Base-by-base conservation (phyloP, 2,329 filamentous ascomycete genomes). In the Aspergillus fructus region DNA sequence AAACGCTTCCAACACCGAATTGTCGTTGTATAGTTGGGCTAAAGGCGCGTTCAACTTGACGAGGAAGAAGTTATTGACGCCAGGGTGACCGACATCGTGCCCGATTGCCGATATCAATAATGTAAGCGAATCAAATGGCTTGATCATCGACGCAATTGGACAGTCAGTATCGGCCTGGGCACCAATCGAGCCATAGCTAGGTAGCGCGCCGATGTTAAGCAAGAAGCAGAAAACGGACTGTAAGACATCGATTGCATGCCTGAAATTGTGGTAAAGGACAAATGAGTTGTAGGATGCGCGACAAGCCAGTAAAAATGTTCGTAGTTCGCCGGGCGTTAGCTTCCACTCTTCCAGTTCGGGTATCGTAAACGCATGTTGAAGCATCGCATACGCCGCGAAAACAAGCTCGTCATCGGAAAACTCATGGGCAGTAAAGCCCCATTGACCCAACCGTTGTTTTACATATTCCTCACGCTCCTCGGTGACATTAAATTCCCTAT, bases 221-320 rank as follows among this genome's bases (percentile, higher is more conserved):
- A 97, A 84, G 70, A 97, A 96, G 76, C 89, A 87, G 73, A 97
- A 97, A 3, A 92, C 86, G 1, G 93, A 96, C 74, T 97, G 93
- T 53, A 97, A 81, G 27, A 99, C 94, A 74, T 99, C 94, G 60
- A 97, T 89, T 21, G 96, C 94, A 75, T 99, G 94, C 54, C 93
- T 89, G 73, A 97, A 99, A 76, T 99, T 99, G 79, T 99, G 94
- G 70, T 97, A 99, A 21, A 93, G 90, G 37, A 97, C 92, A 73
- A 96, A 96, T 58, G 86, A 89, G 74, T 97, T 97, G 78, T 99
- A 99, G n/a, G 94, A 91, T 48, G 89, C 87, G 60, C 93, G 89
- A 69, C 92, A 94, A 53, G 93, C 92, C 61, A 96, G 84, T 59
- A 97, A 81, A 69, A 96, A 97, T 53, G 85, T 87, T 63, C 89